Conservation (phyloP, 2,329 filamentous ascomycete genomes). For the Hirsutella thompsonii region DNA sequence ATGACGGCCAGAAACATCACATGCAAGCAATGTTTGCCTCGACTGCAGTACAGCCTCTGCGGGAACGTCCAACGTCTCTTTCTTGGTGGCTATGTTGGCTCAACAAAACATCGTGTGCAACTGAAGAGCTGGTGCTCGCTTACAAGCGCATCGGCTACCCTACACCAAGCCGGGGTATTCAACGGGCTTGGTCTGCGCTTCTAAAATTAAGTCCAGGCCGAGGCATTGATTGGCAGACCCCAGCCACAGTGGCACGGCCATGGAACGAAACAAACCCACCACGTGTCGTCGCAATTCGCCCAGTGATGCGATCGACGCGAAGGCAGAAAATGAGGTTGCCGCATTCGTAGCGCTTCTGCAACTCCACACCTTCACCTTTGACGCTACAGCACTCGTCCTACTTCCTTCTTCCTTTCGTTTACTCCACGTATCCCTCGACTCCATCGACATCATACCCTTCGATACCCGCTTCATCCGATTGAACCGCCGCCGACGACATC, state of each 20-base stretch:
- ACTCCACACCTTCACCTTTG: not conserved
- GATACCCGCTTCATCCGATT: not conserved
- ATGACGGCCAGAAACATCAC: no score
- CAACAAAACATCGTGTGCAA: no score
- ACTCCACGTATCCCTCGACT: not conserved
- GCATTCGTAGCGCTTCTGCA: not conserved
- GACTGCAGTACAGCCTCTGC: no score
- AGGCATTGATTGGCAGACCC: not conserved
- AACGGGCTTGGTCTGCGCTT: no score
- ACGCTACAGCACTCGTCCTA: not conserved
- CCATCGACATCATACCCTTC: not conserved
- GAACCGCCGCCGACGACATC: not conserved
- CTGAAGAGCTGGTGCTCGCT: no score
- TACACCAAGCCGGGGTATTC: no score
- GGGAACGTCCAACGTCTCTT: no score
- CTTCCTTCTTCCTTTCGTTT: not conserved
- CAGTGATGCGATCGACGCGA: not conserved
- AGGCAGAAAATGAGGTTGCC: not conserved
- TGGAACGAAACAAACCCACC: conserved; percentile 3
- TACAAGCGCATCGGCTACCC: no score
- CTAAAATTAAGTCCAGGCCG: not conserved
- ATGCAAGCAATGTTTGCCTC: no score
- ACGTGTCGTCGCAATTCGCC: conserved; percentile 3
- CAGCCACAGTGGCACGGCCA: not conserved
- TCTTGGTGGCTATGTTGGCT: no score